These are phyloP conservation scores for Macrotyloma uniflorum DNA, from an alignment of 306 rosid genomes.

Conservation along the genomic window DNA sequence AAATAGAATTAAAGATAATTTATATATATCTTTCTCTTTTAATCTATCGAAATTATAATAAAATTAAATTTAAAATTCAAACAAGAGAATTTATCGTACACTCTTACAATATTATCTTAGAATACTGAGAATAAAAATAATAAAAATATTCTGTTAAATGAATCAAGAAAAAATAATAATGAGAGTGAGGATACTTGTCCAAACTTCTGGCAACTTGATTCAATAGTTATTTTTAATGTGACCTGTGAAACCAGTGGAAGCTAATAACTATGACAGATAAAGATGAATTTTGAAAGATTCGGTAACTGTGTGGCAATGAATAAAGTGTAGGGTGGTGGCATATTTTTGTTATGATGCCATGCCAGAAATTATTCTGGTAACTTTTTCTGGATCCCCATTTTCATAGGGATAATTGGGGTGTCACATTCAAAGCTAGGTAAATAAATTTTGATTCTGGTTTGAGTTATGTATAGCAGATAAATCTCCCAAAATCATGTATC, in stretches of 20 bases:
- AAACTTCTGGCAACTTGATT: not conserved
- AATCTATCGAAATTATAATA: too few species aligned
- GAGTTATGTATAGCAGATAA: not conserved
- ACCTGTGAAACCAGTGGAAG: not conserved
- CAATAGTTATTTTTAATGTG: not conserved
- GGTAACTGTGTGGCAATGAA: not conserved
- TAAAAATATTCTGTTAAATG: too few species aligned
- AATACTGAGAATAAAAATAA: too few species aligned
- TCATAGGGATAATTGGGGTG: not conserved
- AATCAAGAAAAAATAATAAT: too few species aligned
- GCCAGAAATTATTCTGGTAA: conserved; percentile 7
- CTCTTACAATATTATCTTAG: too few species aligned
- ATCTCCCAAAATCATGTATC: not conserved
- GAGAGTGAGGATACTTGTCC: too few species aligned
- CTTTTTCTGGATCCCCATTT: not conserved
- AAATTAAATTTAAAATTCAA: too few species aligned
- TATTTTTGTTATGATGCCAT: conserved; percentile 13
- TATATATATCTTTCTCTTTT: too few species aligned
- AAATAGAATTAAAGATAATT: too few species aligned
- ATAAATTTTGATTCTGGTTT: too few species aligned
- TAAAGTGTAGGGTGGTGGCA: conserved; percentile 12
- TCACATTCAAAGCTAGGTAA: too few species aligned
- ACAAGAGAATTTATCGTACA: too few species aligned
- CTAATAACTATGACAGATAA: not conserved
- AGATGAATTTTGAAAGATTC: conserved; percentile 21